phyloP scores from a whole-genome alignment of 345 rosid species.

The Odontarrhena argentea region DNA sequence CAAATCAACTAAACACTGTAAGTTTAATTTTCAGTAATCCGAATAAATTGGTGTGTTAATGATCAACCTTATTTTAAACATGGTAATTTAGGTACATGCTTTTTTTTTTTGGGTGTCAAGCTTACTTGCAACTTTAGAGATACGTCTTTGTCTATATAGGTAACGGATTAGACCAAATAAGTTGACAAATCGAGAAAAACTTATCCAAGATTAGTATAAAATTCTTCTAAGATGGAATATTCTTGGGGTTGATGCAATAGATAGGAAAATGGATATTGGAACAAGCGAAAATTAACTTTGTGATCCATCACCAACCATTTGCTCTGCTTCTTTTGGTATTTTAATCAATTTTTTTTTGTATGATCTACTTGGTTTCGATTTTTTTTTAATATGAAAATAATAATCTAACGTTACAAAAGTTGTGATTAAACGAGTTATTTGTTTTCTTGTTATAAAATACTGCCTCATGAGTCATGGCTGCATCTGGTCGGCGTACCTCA shows the following conservation, averaged over 20 bases:
- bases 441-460: constrained; percentile 33
- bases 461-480: constrained; percentile 32
- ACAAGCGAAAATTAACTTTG: constrained; percentile 26
- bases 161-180: constrained; percentile 19
- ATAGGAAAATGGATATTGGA: constrained; percentile 14
- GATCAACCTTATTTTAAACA: background rate
- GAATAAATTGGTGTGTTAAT: too few relatives aligned
- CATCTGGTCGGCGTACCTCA: constrained; percentile 40
- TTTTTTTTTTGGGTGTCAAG: constrained; percentile 8
- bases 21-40: too few relatives aligned
- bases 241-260: constrained; percentile 20
- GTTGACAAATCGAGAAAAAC: constrained; percentile 28
- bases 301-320: constrained; percentile 30
- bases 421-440: constrained; percentile 9
- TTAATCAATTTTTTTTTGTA: background rate
- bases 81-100: constrained; percentile 7
- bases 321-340: background rate
- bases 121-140: constrained; percentile 16
- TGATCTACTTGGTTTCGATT: constrained; percentile 1
- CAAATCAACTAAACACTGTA: too few relatives aligned
- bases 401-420: constrained; percentile 15
- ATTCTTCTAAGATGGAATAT: constrained; percentile 20
- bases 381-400: background rate
- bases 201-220: constrained; percentile 22
- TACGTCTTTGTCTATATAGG: constrained; percentile 27